Evolutionary conservation across 306 rosid species (phyloP), one percentile per base, ranked within the genome.

Genomic region (Erythrophleum fordii): DNA sequence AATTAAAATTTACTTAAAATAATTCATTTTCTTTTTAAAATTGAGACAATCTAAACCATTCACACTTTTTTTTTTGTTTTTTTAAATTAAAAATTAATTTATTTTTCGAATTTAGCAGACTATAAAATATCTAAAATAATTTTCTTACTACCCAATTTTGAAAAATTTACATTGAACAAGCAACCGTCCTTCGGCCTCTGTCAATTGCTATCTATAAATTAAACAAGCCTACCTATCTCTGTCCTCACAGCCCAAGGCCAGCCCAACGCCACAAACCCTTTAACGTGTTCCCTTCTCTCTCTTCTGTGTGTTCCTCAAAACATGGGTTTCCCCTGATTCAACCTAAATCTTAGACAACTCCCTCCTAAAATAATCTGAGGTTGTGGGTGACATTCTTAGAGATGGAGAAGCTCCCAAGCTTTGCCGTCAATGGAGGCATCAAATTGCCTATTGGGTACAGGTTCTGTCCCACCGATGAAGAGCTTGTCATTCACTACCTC

Each of bases 361-460:
- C 3, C 14, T 13, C 2, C 4, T 22, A 3, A 20, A 55, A 9
- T 22, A 31, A 41, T 5, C 22, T 59, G 4, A 17, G 29, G 68
- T n/a, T 64, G 39, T 69, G 78, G 45, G 26, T 56, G 75, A 16
- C 39, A 53, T 65, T 78, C 61, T 71, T 51, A 34, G 53, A 44
- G 35, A 73, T 80, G 85, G 85, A 72, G 37, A 88, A 69, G 17
- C 72, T 65, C 29, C 55, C 56, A 2, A 59, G 18, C 68, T 76
- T 67, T 52, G 73, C 68, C 17, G 29, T 75, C 70, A 68, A 68
- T 51, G 86, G 87, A 16, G 87, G 83, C 55, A 65, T 80, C 28
- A 88, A 82, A 76, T 65, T 90, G 28, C 97, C 97, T 1, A 78
- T 92, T 10, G 97, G 97, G 34, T 88, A 80, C 79, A 82, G 92